Evolutionary conservation across 345 rosid genomes (phyloP), one percentile per base, ranked within the genome.

Genomic region (Noccaea bulbosa): DNA sequence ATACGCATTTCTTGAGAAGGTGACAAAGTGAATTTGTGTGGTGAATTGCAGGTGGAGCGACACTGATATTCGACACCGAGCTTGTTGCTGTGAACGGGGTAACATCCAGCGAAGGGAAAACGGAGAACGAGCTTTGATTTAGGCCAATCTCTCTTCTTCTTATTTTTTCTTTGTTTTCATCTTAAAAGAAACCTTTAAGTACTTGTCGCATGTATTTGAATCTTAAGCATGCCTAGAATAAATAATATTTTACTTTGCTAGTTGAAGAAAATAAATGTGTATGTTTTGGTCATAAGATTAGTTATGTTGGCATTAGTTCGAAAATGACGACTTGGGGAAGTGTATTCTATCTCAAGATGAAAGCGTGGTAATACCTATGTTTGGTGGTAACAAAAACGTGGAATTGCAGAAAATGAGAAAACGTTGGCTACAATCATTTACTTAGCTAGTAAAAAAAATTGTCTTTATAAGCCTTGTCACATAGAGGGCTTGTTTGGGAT

Each of bases 11-110:
- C 5, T 64, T 64, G 7, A 47, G 20, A 20, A 12, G 8, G 2
- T 4, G 10, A 45, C 6, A 39, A 9, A 24, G 15, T 30, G 34
- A 58, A 68, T 69, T 69, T 2, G 52, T 65, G 54, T 70, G 24
- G 63, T 73, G 47, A 47, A 71, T 44, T 65, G 69, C 86, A 93
- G 98, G 98, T 67, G 98, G 96, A 54, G 97, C 97, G 4, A 90
- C 98, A 12, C 80, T 93, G 12, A 74, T 93, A 70, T 93, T 93
- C 49, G 97, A 90, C 73, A 87, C 98, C 0, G 94, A 91, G 88
- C 91, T 93, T 63, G 91, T 93, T 35, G 82, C 92, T 2, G 94
- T 93, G 69, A 93, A 88, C 53, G 97, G 90, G 30, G 82, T 85
- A 77, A 15, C 90, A 27, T 73, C 85, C 7, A 59, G 72, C 22